Evolutionary conservation across 148 eudicot genomes (phyloP).

Genomic region (Fallopia convolvulus): DNA sequence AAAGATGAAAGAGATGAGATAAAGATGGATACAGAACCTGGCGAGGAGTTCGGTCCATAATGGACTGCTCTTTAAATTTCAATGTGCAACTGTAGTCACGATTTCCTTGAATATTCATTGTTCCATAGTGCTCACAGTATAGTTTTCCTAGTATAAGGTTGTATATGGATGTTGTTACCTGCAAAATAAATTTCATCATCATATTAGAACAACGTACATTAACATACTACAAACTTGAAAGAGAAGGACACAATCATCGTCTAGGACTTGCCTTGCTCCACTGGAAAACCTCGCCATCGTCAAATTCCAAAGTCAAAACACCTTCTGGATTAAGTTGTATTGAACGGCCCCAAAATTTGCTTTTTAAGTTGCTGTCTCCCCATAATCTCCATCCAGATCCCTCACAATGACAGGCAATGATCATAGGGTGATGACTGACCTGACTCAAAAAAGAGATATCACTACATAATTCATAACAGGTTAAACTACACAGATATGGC

Average conservation of each 20-base stretch:
- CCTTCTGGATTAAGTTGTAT: slow-evolving; percentile 15
- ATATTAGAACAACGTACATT: background rate
- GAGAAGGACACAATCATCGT: background rate
- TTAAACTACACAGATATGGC: background rate
- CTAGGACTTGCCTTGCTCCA: slow-evolving; percentile 13
- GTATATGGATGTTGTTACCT: slow-evolving; percentile 18
- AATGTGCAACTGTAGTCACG: slow-evolving; percentile 9
- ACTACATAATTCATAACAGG: background rate
- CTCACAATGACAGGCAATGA: slow-evolving; percentile 16
- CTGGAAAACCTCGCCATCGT: slow-evolving; percentile 15
- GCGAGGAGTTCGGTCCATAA: slow-evolving; percentile 16
- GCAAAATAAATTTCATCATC: background rate
- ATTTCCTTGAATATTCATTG: slow-evolving; percentile 14
- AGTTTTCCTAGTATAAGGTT: slow-evolving; percentile 15
- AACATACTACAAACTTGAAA: background rate
- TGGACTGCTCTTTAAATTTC: slow-evolving; percentile 16
- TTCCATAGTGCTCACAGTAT: slow-evolving; percentile 17
- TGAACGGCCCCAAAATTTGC: slow-evolving; percentile 18
- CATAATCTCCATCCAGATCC: slow-evolving; percentile 17
- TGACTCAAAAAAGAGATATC: background rate
- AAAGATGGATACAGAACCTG: slow-evolving; percentile 6
- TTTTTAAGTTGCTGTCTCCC: slow-evolving; percentile 15
- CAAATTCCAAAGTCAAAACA: slow-evolving; percentile 16
- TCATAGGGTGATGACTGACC: slow-evolving; percentile 18
- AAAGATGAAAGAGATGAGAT: background rate